A percentile compares a stretch with the other conserved stretches of the same genome.
Evolutionary conservation across 106 monocot genomes (phyloP).

Genomic region (Triglochin maritima): DNA sequence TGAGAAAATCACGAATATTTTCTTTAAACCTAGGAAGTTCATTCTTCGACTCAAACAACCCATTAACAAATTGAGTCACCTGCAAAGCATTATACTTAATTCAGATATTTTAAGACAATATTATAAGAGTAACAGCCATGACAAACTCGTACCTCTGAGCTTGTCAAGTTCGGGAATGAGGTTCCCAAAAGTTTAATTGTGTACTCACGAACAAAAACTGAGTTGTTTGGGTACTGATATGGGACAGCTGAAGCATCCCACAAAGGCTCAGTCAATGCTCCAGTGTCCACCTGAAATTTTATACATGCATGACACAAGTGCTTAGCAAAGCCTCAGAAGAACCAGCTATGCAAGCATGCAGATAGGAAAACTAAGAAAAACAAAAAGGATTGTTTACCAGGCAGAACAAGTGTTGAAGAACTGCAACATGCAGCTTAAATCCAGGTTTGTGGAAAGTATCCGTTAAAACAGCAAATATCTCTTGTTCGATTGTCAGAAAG

Average conservation of each 20-base stretch:
- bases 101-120: too few species aligned
- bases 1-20: slow-evolving; percentile 87
- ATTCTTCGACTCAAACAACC: slow-evolving; percentile 65
- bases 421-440: slow-evolving; percentile 89
- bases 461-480: slow-evolving; percentile 95
- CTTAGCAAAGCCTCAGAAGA: neutral
- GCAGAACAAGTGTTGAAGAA: slow-evolving; percentile 88
- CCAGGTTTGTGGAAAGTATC: slow-evolving; percentile 99
- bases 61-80: slow-evolving; percentile 91
- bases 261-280: slow-evolving; percentile 72
- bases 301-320: too few species aligned
- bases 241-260: slow-evolving; percentile 80
- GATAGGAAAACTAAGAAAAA: neutral
- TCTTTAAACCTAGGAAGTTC: slow-evolving; percentile 79
- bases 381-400: slow-evolving; percentile 33
- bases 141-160: slow-evolving; percentile 40
- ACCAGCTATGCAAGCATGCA: neutral
- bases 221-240: slow-evolving; percentile 69
- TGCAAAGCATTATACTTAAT: slow-evolving; percentile 12
- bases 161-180: slow-evolving; percentile 96
- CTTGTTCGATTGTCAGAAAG: slow-evolving; percentile 84
- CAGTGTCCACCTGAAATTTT: slow-evolving; percentile 58
- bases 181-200: slow-evolving; percentile 80
- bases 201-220: slow-evolving; percentile 80
- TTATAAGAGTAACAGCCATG: too few species aligned